Conservation (phyloP, 257 asterid species). For the Forsythia viridissima region DNA sequence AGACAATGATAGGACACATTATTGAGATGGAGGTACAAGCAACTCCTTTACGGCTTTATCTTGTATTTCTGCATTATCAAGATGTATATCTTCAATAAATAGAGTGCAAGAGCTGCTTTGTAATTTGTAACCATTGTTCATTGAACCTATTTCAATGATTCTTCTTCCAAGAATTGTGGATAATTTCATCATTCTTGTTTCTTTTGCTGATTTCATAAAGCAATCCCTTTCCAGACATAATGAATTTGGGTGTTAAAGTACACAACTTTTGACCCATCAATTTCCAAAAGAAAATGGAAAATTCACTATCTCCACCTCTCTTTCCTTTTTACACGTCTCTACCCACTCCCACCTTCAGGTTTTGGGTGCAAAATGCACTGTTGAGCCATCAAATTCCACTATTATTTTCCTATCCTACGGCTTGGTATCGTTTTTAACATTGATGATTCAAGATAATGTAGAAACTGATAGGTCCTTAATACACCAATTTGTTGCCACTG, state of each 20-base stretch:
- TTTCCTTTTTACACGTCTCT: no score
- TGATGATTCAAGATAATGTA: neutral
- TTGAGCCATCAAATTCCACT: neutral
- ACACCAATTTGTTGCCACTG: neutral
- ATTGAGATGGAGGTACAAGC: constrained; percentile 59
- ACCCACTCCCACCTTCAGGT: neutral
- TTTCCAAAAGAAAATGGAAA: neutral
- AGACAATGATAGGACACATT: constrained; percentile 52
- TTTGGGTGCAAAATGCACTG: neutral
- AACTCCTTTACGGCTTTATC: neutral
- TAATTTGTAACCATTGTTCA: neutral
- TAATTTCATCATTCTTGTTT: neutral
- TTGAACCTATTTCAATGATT: neutral
- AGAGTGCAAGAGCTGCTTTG: neutral
- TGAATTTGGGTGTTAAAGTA: neutral
- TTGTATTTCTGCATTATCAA: neutral
- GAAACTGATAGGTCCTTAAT: neutral
- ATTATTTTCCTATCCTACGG: neutral
- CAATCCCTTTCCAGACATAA: neutral
- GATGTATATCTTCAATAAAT: neutral
- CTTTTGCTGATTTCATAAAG: neutral
- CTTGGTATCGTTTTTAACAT: neutral
- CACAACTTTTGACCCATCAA: neutral
- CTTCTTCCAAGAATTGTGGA: neutral
- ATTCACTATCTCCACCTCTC: neutral